Percentiles rank a stretch among this genome's conserved stretches.
phyloP scores from a whole-genome alignment of 2,329 filamentous ascomycete species.

The Neobulgaria alba region DNA sequence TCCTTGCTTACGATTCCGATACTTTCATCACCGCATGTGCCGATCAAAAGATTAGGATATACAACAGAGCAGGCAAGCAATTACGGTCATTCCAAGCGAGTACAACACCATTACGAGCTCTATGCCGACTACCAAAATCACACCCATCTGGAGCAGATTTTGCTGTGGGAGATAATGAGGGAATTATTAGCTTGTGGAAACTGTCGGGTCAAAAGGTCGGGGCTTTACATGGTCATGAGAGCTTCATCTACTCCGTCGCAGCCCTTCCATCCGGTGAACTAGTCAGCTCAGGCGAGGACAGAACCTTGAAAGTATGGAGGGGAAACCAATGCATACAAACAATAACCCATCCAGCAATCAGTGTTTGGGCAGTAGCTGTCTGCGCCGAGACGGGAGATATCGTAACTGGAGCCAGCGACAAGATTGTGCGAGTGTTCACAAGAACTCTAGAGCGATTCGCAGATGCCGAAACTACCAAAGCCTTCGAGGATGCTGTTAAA shows the following conservation, averaged over 20 bases:
- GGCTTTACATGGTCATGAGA: slow-evolving; percentile 80
- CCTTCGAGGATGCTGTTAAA: slow-evolving; percentile 77
- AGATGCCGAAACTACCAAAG: slow-evolving; percentile 54
- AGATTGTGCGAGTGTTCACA: slow-evolving; percentile 76
- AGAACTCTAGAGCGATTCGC: slow-evolving; percentile 62
- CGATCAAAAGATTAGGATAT: slow-evolving; percentile 82
- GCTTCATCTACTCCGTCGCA: slow-evolving; percentile 84
- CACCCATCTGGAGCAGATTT: slow-evolving; percentile 85
- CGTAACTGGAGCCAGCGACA: slow-evolving; percentile 86
- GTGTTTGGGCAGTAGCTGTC: slow-evolving; percentile 87
- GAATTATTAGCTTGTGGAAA: slow-evolving; percentile 80
- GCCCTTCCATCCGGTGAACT: slow-evolving; percentile 75
- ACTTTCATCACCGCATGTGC: slow-evolving; percentile 88
- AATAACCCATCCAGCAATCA: slow-evolving; percentile 94
- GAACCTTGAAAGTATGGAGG: slow-evolving; percentile 86
- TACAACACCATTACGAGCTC: slow-evolving; percentile 77
- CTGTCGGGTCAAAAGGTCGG: slow-evolving; percentile 67
- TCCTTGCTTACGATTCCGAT: slow-evolving; percentile 70
- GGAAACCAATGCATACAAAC: slow-evolving; percentile 80
- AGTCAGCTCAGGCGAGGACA: slow-evolving; percentile 85
- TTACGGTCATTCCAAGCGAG: slow-evolving; percentile 59
- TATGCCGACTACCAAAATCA: slow-evolving; percentile 67
- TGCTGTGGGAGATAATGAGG: slow-evolving; percentile 90
- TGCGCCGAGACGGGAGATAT: slow-evolving; percentile 81
- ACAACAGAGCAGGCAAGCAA: slow-evolving; percentile 56